Conservation (phyloP, 1,139 yeast genomes). For the Chernovozyma sophiae-reginae region DNA sequence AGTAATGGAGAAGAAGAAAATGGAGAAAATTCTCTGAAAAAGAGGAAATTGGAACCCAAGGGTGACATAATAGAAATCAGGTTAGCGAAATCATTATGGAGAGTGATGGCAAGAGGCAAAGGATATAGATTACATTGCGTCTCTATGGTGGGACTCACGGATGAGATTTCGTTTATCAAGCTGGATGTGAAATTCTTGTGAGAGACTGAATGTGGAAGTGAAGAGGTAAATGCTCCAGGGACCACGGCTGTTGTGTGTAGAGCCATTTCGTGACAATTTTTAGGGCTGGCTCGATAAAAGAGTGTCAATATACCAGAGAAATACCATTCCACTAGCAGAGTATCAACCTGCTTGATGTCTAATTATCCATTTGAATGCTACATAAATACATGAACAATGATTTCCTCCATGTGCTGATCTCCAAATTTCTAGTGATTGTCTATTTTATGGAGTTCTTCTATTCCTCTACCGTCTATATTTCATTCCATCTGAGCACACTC, state of each 20-base stretch:
- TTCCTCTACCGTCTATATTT: too few relatives aligned
- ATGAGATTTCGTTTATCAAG: constrained; percentile 17
- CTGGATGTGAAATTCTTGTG: constrained; percentile 18
- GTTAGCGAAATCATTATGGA: constrained; percentile 33
- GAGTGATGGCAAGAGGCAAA: constrained; percentile 22
- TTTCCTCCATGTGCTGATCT: too few relatives aligned
- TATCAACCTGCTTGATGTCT: too few relatives aligned
- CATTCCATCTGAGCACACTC: too few relatives aligned
- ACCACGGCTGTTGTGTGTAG: background rate
- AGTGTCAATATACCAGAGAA: too few relatives aligned
- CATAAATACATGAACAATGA: too few relatives aligned
- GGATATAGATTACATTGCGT: constrained; percentile 27
- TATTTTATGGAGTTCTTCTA: too few relatives aligned
- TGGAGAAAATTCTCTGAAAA: constrained; percentile 8
- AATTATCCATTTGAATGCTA: too few relatives aligned
- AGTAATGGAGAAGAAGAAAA: constrained; percentile 3
- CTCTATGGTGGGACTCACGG: constrained; percentile 29
- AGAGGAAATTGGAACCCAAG: constrained; percentile 13
- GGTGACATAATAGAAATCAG: constrained; percentile 37
- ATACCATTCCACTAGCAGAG: too few relatives aligned
- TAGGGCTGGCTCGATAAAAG: too few relatives aligned
- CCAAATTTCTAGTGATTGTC: too few relatives aligned
- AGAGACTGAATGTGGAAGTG: background rate
- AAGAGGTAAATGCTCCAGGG: too few relatives aligned
- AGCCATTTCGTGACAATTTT: background rate